Percentiles rank a stretch among this genome's conserved stretches.
Evolutionary conservation across 106 monocot genomes (phyloP).

Genomic region (Narthecium ossifragum): DNA sequence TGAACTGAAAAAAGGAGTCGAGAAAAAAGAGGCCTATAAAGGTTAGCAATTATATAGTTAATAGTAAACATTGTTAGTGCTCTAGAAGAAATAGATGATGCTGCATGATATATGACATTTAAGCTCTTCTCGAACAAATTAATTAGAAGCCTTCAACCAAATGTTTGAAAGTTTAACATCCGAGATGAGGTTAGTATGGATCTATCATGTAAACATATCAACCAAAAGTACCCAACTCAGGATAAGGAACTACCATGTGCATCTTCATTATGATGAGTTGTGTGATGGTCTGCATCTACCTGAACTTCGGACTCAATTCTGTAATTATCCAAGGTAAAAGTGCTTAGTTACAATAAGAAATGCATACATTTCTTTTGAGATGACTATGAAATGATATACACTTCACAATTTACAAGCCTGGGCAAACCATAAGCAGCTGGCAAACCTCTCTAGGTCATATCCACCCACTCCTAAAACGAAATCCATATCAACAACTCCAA

Average conservation of each 20-base stretch:
- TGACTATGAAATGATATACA: too few relatives aligned
- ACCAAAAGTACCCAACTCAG: too few relatives aligned
- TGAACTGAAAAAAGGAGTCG: constrained; percentile 30
- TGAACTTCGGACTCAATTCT: constrained; percentile 79
- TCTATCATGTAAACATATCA: too few relatives aligned
- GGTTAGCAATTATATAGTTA: background rate
- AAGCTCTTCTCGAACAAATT: too few relatives aligned
- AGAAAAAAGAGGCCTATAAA: background rate
- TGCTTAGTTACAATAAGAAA: too few relatives aligned
- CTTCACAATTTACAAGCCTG: too few relatives aligned
- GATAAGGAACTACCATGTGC: constrained; percentile 49
- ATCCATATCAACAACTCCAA: constrained; percentile 90
- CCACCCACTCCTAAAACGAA: constrained; percentile 96
- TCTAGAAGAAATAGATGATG: too few relatives aligned
- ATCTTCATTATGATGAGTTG: constrained; percentile 26
- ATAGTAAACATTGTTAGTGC: background rate
- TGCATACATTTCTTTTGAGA: too few relatives aligned
- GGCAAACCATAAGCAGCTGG: too few relatives aligned
- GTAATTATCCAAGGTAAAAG: constrained; percentile 5
- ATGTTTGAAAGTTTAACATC: background rate
- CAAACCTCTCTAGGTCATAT: constrained; percentile 90
- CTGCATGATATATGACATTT: too few relatives aligned
- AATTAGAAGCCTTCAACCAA: background rate
- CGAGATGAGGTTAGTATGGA: background rate
- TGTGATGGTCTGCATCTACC: constrained; percentile 22